Evolutionary conservation across 2,329 filamentous ascomycete species (phyloP), one percentile per base, ranked within the genome.

Genomic region (Xylariaceae sp.): DNA sequence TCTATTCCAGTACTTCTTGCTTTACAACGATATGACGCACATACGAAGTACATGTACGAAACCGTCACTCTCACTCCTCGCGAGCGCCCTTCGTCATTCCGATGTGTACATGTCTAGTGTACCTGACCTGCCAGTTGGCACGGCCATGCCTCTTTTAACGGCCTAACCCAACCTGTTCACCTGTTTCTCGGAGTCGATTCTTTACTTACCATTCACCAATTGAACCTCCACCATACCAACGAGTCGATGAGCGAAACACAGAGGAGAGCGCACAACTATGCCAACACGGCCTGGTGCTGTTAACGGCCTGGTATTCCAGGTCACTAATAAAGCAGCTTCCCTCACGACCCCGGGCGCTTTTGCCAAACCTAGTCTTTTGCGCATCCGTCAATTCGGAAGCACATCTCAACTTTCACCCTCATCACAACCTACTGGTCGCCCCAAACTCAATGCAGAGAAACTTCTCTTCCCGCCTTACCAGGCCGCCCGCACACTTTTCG

Each of bases 401-500:
- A 45, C 62, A 42, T 60, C 59, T 31, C 59, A 54, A 52, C 39
- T 50, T 4, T 44, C 51, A 40, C 39, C 51, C 6, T 44, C 51
- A 37, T 32, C 48, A 11, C 35, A 37, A 5, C 31, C 50, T 31
- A 29, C 29, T 19, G 55, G 51, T 47, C 53, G 35, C 44, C 49
- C 47, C 40, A 49, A 32, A 43, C 19, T 54, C 31, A 57, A 51
- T 50, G 31, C 51, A 6, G 56, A 53, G 11, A 61, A 61, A 61
- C 59, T 55, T 50, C 60, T 58, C 26, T 65, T 58, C 58, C 62
- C 61, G 7, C 34, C 64, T 37, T 62, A 54, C 51, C 61, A 65
- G 55, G 61, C 68, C 51, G 55, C 65, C 30, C 74, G 77, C 55
- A 65, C 67, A 4, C 65, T 83, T 19, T 84, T 80, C 0, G 80